Conservation (phyloP, 2,329 filamentous ascomycete genomes). For the Aureobasidium sp. region DNA sequence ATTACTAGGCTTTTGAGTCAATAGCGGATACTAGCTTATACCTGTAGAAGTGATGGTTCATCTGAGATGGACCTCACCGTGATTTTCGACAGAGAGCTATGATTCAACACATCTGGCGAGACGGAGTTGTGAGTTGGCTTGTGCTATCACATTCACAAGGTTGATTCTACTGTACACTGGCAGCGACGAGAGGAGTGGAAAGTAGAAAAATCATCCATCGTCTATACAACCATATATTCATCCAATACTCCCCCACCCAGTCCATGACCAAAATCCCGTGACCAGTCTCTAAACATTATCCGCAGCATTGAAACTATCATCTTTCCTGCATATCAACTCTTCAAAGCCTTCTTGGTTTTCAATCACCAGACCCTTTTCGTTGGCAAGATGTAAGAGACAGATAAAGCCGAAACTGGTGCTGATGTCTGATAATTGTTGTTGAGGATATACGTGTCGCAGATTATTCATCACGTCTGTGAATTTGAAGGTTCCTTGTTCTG, state of each 20-base stretch:
- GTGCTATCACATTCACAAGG: no score
- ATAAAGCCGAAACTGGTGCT: conserved; percentile 93
- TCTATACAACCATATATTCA: background rate
- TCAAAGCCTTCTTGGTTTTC: conserved; percentile 48
- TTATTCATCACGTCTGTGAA: conserved; percentile 92
- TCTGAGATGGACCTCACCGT: no score
- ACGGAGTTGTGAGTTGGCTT: no score
- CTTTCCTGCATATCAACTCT: conserved; percentile 40
- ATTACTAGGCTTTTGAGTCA: no score
- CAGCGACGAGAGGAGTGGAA: background rate
- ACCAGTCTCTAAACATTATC: conserved; percentile 5
- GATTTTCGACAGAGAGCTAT: no score
- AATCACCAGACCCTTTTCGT: conserved; percentile 81
- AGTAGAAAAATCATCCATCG: background rate
- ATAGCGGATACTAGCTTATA: no score
- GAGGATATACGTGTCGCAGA: conserved; percentile 76
- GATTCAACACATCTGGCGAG: no score
- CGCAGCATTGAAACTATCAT: conserved; percentile 34
- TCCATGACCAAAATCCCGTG: background rate
- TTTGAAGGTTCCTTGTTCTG: conserved; percentile 52
- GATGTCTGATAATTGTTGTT: conserved; percentile 82
- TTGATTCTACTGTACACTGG: no score
- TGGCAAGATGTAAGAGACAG: conserved; percentile 79
- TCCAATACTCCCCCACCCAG: background rate
- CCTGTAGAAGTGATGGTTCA: no score